phyloP scores from a whole-genome alignment of 2,329 filamentous ascomycete species.

The Ophioceras dolichostomum region DNA sequence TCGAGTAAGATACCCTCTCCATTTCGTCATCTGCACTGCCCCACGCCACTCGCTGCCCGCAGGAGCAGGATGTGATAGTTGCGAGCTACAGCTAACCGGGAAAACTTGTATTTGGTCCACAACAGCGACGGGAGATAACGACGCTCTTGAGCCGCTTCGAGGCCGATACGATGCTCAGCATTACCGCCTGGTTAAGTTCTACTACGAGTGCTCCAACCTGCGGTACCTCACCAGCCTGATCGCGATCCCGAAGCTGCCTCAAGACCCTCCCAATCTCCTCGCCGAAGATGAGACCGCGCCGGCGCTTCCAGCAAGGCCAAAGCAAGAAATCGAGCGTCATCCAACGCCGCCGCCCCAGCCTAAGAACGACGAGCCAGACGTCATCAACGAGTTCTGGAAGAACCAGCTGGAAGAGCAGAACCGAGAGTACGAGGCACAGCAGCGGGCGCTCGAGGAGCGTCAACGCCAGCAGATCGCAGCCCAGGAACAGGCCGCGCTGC shows the following conservation, averaged over 20 bases:
- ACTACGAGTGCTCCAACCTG: slow-evolving; percentile 97
- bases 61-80: too few species aligned
- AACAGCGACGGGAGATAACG: slow-evolving; percentile 78
- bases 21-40: not conserved
- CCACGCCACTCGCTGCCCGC: not conserved
- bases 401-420: slow-evolving; percentile 84
- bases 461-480: slow-evolving; percentile 70
- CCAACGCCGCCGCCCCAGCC: slow-evolving; percentile 58
- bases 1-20: slow-evolving; percentile 53
- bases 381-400: slow-evolving; percentile 98
- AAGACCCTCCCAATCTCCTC: slow-evolving; percentile 83
- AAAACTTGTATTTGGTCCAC: slow-evolving; percentile 9
- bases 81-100: too few species aligned
- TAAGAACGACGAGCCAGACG: slow-evolving; percentile 71
- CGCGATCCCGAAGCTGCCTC: slow-evolving; percentile 87
- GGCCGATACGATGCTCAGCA: slow-evolving; percentile 90
- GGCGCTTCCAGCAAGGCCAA: slow-evolving; percentile 69
- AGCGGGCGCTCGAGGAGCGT: slow-evolving; percentile 75
- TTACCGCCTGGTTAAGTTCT: slow-evolving; percentile 92
- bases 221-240: slow-evolving; percentile 94
- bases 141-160: slow-evolving; percentile 78
- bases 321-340: slow-evolving; percentile 55
- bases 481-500: slow-evolving; percentile 71
- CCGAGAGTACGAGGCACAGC: slow-evolving; percentile 89
- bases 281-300: slow-evolving; percentile 76